Evolutionary conservation across 2,329 filamentous ascomycete species (phyloP).

Genomic region (Aspergillus vadensis): DNA sequence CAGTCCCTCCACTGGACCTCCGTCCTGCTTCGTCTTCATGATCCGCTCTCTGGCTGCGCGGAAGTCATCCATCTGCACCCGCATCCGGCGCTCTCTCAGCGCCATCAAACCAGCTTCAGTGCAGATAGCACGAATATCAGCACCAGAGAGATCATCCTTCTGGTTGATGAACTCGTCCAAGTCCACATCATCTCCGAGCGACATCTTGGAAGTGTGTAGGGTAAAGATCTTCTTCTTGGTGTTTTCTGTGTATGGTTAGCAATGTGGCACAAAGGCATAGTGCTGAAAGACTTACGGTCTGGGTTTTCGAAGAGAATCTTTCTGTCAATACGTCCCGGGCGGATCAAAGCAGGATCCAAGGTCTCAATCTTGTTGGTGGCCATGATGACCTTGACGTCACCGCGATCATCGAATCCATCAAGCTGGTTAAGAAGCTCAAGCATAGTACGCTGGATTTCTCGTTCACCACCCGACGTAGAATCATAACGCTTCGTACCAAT

Average conservation of each 20-base stretch:
- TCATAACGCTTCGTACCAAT: constrained; percentile 99
- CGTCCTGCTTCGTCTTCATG: constrained; percentile 97
- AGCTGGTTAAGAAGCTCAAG: constrained; percentile 96
- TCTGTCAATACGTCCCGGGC: constrained; percentile 95
- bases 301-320: constrained; percentile 85
- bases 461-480: constrained; percentile 92
- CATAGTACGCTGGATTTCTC: constrained; percentile 98
- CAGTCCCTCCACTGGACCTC: constrained; percentile 87
- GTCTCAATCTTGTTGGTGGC: constrained; percentile 99
- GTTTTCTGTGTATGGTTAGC: constrained; percentile 60
- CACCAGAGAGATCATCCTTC: constrained; percentile 95
- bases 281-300: constrained; percentile 56
- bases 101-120: constrained; percentile 95
- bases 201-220: constrained; percentile 99
- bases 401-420: constrained; percentile 97
- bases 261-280: background rate
- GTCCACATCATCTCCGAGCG: constrained; percentile 91
- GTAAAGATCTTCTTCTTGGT: constrained; percentile 98
- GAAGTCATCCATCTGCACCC: constrained; percentile 99
- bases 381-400: constrained; percentile 99
- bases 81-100: constrained; percentile 91
- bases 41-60: constrained; percentile 88
- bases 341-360: constrained; percentile 91
- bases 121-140: constrained; percentile 98
- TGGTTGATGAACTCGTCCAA: constrained; percentile 97